These are phyloP conservation scores for Geoglossum cookeanum DNA, from an alignment of 2,329 filamentous ascomycete genomes.

Conservation along the genomic window DNA sequence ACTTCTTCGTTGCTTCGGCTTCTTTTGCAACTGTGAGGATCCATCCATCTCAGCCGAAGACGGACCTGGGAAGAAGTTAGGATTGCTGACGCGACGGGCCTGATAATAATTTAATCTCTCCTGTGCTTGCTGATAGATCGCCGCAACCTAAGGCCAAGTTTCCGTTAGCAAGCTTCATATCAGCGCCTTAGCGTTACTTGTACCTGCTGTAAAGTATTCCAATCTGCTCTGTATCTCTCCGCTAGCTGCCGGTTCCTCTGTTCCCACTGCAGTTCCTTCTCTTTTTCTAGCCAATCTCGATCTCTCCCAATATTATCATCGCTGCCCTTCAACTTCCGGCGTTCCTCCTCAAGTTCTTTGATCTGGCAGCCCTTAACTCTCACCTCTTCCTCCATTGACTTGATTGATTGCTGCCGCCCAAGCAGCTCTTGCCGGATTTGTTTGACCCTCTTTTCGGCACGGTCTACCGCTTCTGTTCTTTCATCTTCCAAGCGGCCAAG, in stretches of 20 bases:
- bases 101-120: conserved; percentile 4
- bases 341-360: conserved; percentile 52
- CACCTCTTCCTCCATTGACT: conserved; percentile 51
- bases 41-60: background rate
- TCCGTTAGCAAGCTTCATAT: background rate
- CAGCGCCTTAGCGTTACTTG: conserved; percentile 10
- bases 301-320: conserved; percentile 39
- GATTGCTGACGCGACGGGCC: background rate
- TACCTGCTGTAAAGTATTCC: conserved; percentile 12
- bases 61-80: background rate
- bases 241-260: conserved; percentile 23
- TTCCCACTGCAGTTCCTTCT: conserved; percentile 29
- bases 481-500: conserved; percentile 28
- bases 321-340: conserved; percentile 42
- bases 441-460: conserved; percentile 22
- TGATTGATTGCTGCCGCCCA: conserved; percentile 29
- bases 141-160: background rate
- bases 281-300: conserved; percentile 34
- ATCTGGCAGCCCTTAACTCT: conserved; percentile 51
- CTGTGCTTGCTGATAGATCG: conserved; percentile 5
- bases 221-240: conserved; percentile 21
- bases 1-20: conserved; percentile 1
- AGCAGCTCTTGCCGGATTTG: conserved; percentile 22
- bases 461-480: conserved; percentile 18
- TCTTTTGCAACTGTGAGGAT: background rate